phyloP scores from a whole-genome alignment of 2,329 filamentous ascomycete genomes.

The Diaporthe citri region DNA sequence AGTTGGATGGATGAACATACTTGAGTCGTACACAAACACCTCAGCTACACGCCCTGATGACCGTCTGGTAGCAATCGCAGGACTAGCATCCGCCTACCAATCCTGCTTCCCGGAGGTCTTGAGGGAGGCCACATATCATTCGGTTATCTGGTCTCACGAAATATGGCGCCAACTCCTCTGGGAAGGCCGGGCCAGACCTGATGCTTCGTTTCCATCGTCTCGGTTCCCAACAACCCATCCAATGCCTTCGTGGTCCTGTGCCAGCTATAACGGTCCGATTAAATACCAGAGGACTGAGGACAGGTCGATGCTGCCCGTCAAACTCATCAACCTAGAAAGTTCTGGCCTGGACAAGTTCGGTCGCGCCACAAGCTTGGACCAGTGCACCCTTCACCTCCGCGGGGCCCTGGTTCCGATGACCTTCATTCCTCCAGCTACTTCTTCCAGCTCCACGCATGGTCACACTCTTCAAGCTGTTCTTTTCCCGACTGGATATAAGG shows the following conservation, averaged over 20 bases:
- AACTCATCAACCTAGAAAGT: not conserved
- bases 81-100: not conserved
- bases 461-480: not conserved
- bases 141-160: not conserved
- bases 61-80: conserved; percentile 20
- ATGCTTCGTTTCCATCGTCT: not conserved
- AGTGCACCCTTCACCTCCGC: conserved; percentile 13
- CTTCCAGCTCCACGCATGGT: not conserved
- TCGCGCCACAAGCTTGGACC: not conserved
- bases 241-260: conserved; percentile 13
- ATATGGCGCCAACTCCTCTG: conserved; percentile 1
- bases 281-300: not conserved
- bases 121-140: not conserved
- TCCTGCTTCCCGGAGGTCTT: not conserved
- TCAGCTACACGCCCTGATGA: conserved; percentile 8
- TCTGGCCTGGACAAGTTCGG: not conserved
- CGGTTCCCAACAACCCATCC: conserved; percentile 1
- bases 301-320: not conserved
- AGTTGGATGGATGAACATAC: not conserved
- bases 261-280: not conserved
- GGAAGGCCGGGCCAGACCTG: not conserved
- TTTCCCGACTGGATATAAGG: not conserved
- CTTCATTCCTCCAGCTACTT: not conserved
- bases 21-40: not conserved
- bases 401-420: not conserved